Evolutionary conservation across 1,284 basidiomycete genomes (phyloP), one percentile per base, ranked within the genome.

Genomic region (Flammula alnicola): DNA sequence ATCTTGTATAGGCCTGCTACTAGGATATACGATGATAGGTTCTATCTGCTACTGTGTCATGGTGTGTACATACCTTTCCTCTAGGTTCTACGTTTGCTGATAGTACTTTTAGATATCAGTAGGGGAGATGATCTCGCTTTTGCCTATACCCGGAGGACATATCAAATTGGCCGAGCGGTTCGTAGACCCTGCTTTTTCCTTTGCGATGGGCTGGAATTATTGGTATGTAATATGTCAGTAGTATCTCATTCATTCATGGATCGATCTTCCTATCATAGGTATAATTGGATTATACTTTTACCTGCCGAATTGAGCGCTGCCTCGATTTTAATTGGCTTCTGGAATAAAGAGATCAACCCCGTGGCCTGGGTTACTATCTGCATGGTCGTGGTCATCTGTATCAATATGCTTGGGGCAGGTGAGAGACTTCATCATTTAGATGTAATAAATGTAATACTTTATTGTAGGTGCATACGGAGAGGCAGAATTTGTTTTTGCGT

Each of bases 131-230:
- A 70, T 88, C 47, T 79, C 84, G 0, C 87, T 78, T 58, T 76
- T 90, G 6, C 86, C 83, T n/a, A 79, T 85, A 51, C 76, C 83
- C 10, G 82, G 83, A 51, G 83, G 91, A 4, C 91, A 93, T 65
- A 89, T 94, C 65, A 86, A 80, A 40, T 75, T 93, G 31, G 88
- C 91, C 2, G 83, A 83, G 55, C 84, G 88, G 32, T 92, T 92
- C 64, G 85, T 93, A 22, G 83, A 91, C 62, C 85, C 86, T 4
- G 86, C 91, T 2, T 77, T 93, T 52, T 86, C 86, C 0, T 93
- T 93, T 62, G 80, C 90, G 11, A 83, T 89, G 82, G 90, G 89
- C 10, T 93, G 88, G 86, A 86, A 89, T 61, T 92, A 91, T 64
- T 88, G 85, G 83, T 88, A 57, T 4, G 27, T 23, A 26, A 7